These are phyloP conservation scores for Polychaeton citri DNA, from an alignment of 2,329 filamentous ascomycete genomes.

Conservation along the genomic window DNA sequence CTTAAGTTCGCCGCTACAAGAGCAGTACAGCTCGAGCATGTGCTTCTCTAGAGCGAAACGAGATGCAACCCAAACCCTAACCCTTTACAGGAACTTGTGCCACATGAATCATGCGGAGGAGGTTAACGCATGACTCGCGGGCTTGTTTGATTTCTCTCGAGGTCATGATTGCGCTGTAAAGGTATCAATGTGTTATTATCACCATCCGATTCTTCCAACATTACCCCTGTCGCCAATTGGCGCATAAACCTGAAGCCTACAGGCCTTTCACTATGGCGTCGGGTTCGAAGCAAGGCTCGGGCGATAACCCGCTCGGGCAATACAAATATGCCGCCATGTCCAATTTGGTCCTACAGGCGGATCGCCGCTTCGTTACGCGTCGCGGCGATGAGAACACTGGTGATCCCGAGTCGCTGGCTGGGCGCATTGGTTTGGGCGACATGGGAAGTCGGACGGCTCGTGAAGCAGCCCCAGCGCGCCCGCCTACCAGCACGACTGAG, in stretches of 20 bases:
- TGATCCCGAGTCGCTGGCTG: slow-evolving; percentile 92
- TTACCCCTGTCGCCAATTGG: too few relatives aligned
- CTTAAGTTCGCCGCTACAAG: too few relatives aligned
- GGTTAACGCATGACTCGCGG: too few relatives aligned
- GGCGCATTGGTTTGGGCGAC: slow-evolving; percentile 81
- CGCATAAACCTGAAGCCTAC: too few relatives aligned
- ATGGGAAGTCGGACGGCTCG: slow-evolving; percentile 81
- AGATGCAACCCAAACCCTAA: background rate
- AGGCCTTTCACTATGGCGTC: background rate
- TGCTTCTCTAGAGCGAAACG: too few relatives aligned
- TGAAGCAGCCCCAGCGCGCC: slow-evolving; percentile 62
- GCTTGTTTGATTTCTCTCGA: too few relatives aligned
- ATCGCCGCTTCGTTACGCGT: slow-evolving; percentile 86
- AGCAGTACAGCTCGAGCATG: too few relatives aligned
- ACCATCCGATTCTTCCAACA: too few relatives aligned
- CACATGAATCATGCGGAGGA: too few relatives aligned
- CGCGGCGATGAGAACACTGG: slow-evolving; percentile 90
- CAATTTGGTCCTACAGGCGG: slow-evolving; percentile 99
- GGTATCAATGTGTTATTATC: too few relatives aligned
- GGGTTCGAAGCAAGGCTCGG: slow-evolving; percentile 2
- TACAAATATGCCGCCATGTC: slow-evolving; percentile 50
- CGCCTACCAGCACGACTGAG: slow-evolving; percentile 8
- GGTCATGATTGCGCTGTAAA: too few relatives aligned
- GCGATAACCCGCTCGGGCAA: slow-evolving; percentile 22
- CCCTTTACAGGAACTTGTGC: too few relatives aligned